Evolutionary conservation across 192 early-diverging fungal species (phyloP), one percentile per base, ranked within the genome.

Genomic region (Coemansia sp.): DNA sequence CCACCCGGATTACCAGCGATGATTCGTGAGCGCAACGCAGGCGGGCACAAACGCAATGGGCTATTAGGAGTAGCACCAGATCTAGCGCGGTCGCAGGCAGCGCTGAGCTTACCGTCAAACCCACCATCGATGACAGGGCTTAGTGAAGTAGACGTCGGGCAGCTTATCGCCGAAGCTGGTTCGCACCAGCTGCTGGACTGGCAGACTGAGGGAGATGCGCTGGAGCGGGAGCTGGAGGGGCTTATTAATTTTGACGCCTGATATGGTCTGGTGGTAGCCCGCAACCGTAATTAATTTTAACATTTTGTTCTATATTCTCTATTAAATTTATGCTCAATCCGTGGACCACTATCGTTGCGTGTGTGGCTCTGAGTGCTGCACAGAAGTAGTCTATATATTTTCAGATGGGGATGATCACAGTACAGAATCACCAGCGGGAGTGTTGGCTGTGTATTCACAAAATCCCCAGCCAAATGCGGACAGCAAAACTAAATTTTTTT

Each of bases 211-310:
- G 68, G 68, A 22, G 78, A 80, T 55, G 68, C 53, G 46, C 61
- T 82, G 59, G 79, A 82, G 46, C 54, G 59, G 42, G 79, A 82
- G 74, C 67, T 82, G 23, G 79, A 82, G 64, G 79, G 79, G n/a
- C 62, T 82, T 14, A 76, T 82, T 57, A 70, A 82, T 63, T 82
- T 82, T 76, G 79, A 82, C 53, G 64, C 51, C 11, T 80, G 51
- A 71, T 14, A 46, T 22, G 23, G 30, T 27, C 36, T 51, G 39
- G 11, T n/a, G 0, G 14, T 17, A 46, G 39, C 39, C 11, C 39
- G 39, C 39, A 46, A 46, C 11, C 39, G 5, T 6, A 57, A 56
- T 59, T 58, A 30, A 61, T 61, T 61, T 58, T 30, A 39, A 20
- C 11, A 33, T 31, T 36, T 25, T 25, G 31, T 32, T 55, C 56